Conservation (phyloP, 2,329 filamentous ascomycete species). For the Fusarium sp. region DNA sequence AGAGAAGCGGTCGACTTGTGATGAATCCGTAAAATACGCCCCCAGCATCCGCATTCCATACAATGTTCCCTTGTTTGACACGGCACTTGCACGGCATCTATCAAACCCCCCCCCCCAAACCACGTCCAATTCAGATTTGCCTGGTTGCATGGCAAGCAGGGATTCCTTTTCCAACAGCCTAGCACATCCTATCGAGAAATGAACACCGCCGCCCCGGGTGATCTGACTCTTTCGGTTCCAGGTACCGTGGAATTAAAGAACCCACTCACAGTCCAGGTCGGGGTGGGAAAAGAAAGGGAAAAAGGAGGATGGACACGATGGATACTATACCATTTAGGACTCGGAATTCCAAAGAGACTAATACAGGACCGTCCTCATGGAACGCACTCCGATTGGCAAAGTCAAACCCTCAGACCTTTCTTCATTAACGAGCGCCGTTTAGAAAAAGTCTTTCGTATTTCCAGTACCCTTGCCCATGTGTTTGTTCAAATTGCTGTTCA, state of each 20-base stretch:
- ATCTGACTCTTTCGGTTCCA: slow-evolving; percentile 39
- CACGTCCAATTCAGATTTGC: slow-evolving; percentile 14
- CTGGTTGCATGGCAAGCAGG: slow-evolving; percentile 39
- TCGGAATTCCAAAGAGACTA: slow-evolving; percentile 33
- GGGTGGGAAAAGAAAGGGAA: slow-evolving; percentile 19
- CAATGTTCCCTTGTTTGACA: not conserved
- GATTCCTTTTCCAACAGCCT: slow-evolving; percentile 19
- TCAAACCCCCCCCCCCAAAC: not conserved
- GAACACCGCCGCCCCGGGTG: slow-evolving; percentile 23
- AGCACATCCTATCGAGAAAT: slow-evolving; percentile 22
- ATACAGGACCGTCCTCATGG: slow-evolving; percentile 44
- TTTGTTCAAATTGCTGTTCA: slow-evolving; percentile 18
- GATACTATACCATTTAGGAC: slow-evolving; percentile 8
- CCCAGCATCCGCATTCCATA: not conserved
- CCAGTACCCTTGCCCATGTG: slow-evolving; percentile 29
- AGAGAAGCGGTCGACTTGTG: slow-evolving; percentile 10
- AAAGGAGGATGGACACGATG: slow-evolving; percentile 17
- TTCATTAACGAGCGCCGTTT: slow-evolving; percentile 28
- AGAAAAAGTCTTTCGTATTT: slow-evolving; percentile 32
- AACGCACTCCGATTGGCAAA: slow-evolving; percentile 45
- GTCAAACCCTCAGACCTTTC: slow-evolving; percentile 31
- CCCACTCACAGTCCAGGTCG: slow-evolving; percentile 11
- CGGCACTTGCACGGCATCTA: slow-evolving; percentile 41
- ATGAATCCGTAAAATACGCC: not conserved
- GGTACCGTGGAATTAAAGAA: slow-evolving; percentile 21